Conservation (phyloP, 1,284 basidiomycete genomes). For the Microbotryomycetes sp. region DNA sequence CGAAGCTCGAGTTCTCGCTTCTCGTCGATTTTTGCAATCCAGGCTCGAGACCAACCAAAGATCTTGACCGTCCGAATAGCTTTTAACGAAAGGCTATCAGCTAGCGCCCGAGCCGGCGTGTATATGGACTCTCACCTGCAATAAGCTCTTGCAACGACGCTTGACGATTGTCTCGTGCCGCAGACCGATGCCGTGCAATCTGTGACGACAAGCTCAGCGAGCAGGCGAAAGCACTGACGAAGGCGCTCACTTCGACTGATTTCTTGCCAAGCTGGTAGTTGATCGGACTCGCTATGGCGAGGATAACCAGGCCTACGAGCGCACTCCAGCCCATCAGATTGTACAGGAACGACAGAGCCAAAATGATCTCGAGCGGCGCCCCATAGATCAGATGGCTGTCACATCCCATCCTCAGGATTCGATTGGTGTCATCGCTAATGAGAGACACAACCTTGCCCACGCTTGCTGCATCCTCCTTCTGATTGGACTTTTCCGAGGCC, state of each 20-base stretch:
- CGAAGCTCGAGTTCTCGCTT: constrained; percentile 32
- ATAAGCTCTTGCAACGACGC: constrained; percentile 24
- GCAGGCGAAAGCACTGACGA: not conserved
- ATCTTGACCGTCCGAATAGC: constrained; percentile 26
- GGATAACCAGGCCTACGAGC: constrained; percentile 68
- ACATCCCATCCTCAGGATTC: constrained; percentile 37
- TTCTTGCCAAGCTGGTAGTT: constrained; percentile 15
- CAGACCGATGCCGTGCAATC: not conserved
- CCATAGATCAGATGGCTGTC: constrained; percentile 30
- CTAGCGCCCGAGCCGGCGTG: not conserved
- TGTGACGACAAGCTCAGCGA: not conserved
- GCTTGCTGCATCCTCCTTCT: constrained; percentile 22
- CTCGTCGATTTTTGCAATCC: constrained; percentile 28
- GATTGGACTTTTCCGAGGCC: not conserved
- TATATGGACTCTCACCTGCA: not conserved
- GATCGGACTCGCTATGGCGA: constrained; percentile 46
- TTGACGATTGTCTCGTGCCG: constrained; percentile 17
- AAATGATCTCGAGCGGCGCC: constrained; percentile 69
- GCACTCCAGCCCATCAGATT: constrained; percentile 73
- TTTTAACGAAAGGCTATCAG: not conserved
- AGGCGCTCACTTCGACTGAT: not conserved
- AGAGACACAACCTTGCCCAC: constrained; percentile 37
- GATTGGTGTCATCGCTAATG: constrained; percentile 38
- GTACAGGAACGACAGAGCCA: constrained; percentile 69
- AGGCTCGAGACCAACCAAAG: constrained; percentile 23